Percentiles rank a stretch among this genome's conserved stretches.
phyloP scores from a whole-genome alignment of 306 rosid genomes.

The Herpetospermum pedunculosum region DNA sequence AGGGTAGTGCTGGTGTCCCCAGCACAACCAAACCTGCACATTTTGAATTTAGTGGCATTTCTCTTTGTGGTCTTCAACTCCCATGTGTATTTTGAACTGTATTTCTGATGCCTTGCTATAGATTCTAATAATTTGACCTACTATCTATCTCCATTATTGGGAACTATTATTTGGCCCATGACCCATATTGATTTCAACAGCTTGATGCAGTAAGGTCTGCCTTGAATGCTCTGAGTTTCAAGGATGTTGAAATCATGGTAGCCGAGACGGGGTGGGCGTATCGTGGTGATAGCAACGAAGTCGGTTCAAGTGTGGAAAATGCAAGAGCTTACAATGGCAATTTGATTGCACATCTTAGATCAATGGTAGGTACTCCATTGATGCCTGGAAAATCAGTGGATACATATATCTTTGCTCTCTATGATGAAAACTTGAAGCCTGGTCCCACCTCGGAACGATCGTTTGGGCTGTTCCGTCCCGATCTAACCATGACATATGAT shows the following conservation, averaged over 20 bases:
- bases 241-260: slow-evolving; percentile 56
- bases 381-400: slow-evolving; percentile 85
- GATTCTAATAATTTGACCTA: not conserved
- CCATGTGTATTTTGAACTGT: not conserved
- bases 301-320: slow-evolving; percentile 58
- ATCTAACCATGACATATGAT: slow-evolving; percentile 52
- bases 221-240: slow-evolving; percentile 41
- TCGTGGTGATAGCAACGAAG: slow-evolving; percentile 59
- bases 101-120: not conserved
- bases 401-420: slow-evolving; percentile 68
- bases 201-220: slow-evolving; percentile 86
- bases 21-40: not conserved
- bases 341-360: slow-evolving; percentile 69
- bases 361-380: slow-evolving; percentile 81
- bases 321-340: slow-evolving; percentile 89
- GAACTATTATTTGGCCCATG: not conserved
- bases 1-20: not conserved
- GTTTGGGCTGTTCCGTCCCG: slow-evolving; percentile 63
- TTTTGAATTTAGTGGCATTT: not conserved
- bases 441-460: slow-evolving; percentile 70
- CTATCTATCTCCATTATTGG: not conserved
- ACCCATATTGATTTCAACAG: slow-evolving; percentile 22
- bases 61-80: not conserved
- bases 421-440: slow-evolving; percentile 64
- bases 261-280: slow-evolving; percentile 98